Percentiles rank a stretch among this genome's conserved stretches.
Conservation (phyloP, 1,284 basidiomycete species). For the Stygiomarasmius scandens region DNA sequence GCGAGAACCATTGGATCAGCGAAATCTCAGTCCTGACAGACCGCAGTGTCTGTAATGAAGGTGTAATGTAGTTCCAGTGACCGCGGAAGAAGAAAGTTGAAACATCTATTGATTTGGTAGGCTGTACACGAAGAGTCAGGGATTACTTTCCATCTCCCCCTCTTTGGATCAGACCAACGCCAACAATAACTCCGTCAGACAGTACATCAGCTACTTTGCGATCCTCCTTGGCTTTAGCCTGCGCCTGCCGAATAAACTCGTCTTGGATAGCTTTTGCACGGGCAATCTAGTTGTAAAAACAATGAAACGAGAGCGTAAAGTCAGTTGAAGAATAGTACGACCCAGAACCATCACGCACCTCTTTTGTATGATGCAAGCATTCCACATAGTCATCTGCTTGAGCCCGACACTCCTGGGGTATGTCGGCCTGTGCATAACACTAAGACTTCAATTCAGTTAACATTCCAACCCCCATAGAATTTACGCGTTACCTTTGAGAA, state of each 20-base stretch:
- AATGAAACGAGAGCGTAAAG: background rate
- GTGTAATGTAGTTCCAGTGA: no score
- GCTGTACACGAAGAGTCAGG: no score
- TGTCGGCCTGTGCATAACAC: slow-evolving; percentile 88
- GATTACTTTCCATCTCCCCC: slow-evolving; percentile 34
- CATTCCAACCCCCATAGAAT: slow-evolving; percentile 12
- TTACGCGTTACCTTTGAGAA: slow-evolving; percentile 66
- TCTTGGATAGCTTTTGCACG: slow-evolving; percentile 75
- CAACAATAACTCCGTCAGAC: slow-evolving; percentile 74
- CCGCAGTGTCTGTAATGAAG: no score
- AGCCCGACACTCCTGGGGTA: slow-evolving; percentile 71
- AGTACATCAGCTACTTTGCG: slow-evolving; percentile 74
- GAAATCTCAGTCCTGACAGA: no score
- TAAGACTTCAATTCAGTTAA: slow-evolving; percentile 32
- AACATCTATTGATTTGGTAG: no score
- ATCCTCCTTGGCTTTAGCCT: slow-evolving; percentile 67
- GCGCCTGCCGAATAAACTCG: slow-evolving; percentile 72
- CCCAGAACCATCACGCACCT: slow-evolving; percentile 54
- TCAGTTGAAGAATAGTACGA: background rate
- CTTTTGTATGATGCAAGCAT: slow-evolving; percentile 90
- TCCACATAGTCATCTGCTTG: slow-evolving; percentile 91
- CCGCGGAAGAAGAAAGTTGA: slow-evolving; percentile 32
- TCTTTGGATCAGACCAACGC: slow-evolving; percentile 72
- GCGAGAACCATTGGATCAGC: no score
- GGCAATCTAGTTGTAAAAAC: slow-evolving; percentile 52